A percentile compares a stretch with the other conserved stretches of the same genome.
Evolutionary conservation across 1,284 basidiomycete genomes (phyloP).

Genomic region (Sporisorium sorghi): DNA sequence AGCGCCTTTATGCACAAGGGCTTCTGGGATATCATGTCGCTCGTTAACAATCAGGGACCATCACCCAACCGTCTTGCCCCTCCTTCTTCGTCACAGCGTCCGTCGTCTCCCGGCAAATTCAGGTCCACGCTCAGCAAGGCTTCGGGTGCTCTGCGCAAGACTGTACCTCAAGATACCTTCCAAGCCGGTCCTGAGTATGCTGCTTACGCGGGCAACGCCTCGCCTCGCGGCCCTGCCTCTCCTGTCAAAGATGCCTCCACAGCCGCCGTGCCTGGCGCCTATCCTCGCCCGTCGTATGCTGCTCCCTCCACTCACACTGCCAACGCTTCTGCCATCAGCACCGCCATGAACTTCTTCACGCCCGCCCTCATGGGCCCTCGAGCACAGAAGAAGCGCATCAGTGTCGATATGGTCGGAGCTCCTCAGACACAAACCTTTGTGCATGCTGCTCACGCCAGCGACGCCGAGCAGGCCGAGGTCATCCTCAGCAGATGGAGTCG

Average conservation of each 20-base stretch:
- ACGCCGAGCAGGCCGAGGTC: constrained; percentile 89
- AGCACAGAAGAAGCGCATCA: constrained; percentile 64
- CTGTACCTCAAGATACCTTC: constrained; percentile 29
- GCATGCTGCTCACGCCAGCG: constrained; percentile 91
- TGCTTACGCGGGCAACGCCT: constrained; percentile 9
- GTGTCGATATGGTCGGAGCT: constrained; percentile 61
- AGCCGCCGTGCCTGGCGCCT: constrained; percentile 36
- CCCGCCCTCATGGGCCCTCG: constrained; percentile 45
- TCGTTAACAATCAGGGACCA: constrained; percentile 55
- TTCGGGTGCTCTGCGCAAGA: constrained; percentile 49
- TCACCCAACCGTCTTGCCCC: constrained; percentile 30
- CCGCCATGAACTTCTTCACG: constrained; percentile 43
- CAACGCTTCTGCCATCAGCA: constrained; percentile 40
- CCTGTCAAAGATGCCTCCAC: constrained; percentile 24
- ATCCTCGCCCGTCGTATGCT: constrained; percentile 33
- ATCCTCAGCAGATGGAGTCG: constrained; percentile 89
- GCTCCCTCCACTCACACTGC: constrained; percentile 37
- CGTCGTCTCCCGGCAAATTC: constrained; percentile 47
- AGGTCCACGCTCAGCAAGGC: constrained; percentile 57
- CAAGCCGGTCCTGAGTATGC: constrained; percentile 50
- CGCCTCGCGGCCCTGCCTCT: constrained; percentile 19
- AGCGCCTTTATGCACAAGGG: constrained; percentile 67
- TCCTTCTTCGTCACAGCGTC: constrained; percentile 28
- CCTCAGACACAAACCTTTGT: constrained; percentile 58
- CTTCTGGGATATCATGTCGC: constrained; percentile 64